Evolutionary conservation across 306 rosid species (phyloP).

Genomic region (Prunus armeniaca): DNA sequence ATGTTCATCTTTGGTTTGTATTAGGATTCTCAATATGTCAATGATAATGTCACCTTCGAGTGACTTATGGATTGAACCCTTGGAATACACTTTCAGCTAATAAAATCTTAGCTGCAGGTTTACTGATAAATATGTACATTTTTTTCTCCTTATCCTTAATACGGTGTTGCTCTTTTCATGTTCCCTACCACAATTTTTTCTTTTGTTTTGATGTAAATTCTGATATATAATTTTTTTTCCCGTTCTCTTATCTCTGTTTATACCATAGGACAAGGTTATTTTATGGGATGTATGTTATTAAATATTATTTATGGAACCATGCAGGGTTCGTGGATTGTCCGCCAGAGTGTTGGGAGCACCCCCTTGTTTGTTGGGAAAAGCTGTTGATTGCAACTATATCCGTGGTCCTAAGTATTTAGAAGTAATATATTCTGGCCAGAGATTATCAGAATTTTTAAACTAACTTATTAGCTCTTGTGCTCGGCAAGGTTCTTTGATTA

Average conservation of each 20-base stretch:
- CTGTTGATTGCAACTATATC: conserved; percentile 93
- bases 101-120: neutral
- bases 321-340: conserved; percentile 99
- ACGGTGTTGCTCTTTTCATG: neutral
- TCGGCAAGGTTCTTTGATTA: conserved; percentile 7
- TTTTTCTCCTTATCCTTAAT: neutral
- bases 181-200: neutral
- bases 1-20: neutral
- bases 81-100: neutral
- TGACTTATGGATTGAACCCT: neutral
- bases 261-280: neutral
- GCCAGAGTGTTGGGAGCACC: conserved; percentile 98
- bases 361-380: conserved; percentile 96
- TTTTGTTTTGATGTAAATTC: neutral
- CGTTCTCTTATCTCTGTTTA: neutral
- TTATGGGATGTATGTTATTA: conserved; percentile 9
- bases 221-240: neutral
- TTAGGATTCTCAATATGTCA: neutral
- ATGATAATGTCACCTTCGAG: neutral
- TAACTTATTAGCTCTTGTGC: neutral
- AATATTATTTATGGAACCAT: conserved; percentile 28
- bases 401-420: conserved; percentile 91
- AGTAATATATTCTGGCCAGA: conserved; percentile 34
- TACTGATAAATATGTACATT: neutral
- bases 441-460: neutral